Percentiles rank a stretch among this genome's conserved stretches.
Conservation (phyloP, 257 asterid species). For the Solanum piurae region DNA sequence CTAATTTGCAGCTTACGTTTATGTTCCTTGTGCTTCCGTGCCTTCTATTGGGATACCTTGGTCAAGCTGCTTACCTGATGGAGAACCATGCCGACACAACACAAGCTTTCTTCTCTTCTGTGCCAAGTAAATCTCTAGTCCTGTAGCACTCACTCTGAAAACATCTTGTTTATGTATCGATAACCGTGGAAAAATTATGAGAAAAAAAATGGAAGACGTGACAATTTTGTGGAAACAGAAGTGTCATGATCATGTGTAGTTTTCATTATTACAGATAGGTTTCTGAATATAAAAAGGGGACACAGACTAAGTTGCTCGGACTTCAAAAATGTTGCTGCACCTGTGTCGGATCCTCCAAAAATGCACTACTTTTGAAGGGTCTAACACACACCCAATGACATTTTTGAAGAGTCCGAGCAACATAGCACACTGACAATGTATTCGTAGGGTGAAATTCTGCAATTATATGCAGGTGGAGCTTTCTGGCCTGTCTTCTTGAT, state of each 20-base stretch:
- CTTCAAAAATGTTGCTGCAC: background rate
- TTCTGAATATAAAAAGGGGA: background rate
- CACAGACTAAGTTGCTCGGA: background rate
- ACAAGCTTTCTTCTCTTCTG: constrained; percentile 89
- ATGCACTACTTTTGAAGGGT: background rate
- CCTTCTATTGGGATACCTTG: constrained; percentile 95
- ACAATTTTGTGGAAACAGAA: background rate
- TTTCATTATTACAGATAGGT: background rate
- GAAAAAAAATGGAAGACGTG: background rate
- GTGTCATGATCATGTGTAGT: background rate
- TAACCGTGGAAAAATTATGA: background rate
- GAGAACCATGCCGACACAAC: constrained; percentile 87
- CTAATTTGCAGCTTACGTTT: constrained; percentile 77
- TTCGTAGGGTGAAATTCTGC: constrained; percentile 3
- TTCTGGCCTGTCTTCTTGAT: constrained; percentile 94
- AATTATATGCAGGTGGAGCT: constrained; percentile 64
- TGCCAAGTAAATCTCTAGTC: constrained; percentile 57
- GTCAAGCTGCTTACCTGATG: constrained; percentile 99
- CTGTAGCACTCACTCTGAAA: background rate
- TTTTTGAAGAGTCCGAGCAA: background rate
- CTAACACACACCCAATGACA: background rate
- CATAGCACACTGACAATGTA: background rate
- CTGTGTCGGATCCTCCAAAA: background rate
- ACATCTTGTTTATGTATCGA: background rate
- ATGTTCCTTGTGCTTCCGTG: constrained; percentile 81